Conservation (phyloP, 257 asterid species). For the Catharanthus roseus region DNA sequence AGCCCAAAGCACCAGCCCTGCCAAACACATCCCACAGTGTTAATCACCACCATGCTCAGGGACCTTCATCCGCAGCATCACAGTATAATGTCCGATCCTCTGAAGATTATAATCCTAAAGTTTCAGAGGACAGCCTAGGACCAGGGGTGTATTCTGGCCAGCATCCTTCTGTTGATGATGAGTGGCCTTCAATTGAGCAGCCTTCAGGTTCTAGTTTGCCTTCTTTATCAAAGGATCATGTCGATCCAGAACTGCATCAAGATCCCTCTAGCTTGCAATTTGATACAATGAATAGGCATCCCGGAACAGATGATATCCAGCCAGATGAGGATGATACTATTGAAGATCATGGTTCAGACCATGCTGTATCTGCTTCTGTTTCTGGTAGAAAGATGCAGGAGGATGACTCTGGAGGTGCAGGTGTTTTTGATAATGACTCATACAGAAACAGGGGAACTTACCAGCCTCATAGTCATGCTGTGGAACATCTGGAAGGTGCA, state of each 20-base stretch:
- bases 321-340: slow-evolving; percentile 32
- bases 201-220: slow-evolving; percentile 32
- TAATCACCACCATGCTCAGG: slow-evolving; percentile 34
- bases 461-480: slow-evolving; percentile 38
- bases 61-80: slow-evolving; percentile 27
- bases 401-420: slow-evolving; percentile 46
- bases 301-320: slow-evolving; percentile 43
- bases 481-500: slow-evolving; percentile 52
- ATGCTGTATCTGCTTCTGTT: slow-evolving; percentile 37
- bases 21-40: slow-evolving; percentile 40
- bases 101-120: slow-evolving; percentile 34
- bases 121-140: slow-evolving; percentile 29
- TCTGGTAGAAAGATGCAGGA: slow-evolving; percentile 44
- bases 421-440: slow-evolving; percentile 43
- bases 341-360: slow-evolving; percentile 42
- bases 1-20: slow-evolving; percentile 38
- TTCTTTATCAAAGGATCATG: slow-evolving; percentile 37
- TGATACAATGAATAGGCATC: slow-evolving; percentile 32
- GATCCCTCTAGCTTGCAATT: slow-evolving; percentile 34
- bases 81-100: slow-evolving; percentile 26
- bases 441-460: slow-evolving; percentile 31
- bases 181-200: slow-evolving; percentile 70
- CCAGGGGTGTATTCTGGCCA: slow-evolving; percentile 38
- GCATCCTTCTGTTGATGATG: slow-evolving; percentile 42
- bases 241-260: slow-evolving; percentile 41